A percentile compares a stretch with the other conserved stretches of the same genome.
Evolutionary conservation across 495 filamentous ascomycete species (phyloP).

Genomic region (Xylaria curta): DNA sequence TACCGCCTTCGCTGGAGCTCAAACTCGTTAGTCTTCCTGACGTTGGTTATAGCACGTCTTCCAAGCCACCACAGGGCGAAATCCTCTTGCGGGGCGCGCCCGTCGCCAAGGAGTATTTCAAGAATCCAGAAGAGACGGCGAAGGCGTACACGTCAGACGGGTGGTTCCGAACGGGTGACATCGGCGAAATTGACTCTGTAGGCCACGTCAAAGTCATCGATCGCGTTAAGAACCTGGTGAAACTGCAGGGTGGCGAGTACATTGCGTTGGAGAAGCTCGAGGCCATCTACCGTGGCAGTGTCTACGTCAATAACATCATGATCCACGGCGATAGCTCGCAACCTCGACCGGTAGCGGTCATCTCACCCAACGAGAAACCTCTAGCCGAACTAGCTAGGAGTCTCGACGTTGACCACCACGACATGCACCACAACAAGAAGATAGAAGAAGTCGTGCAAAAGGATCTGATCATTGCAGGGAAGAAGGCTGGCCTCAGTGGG

Average conservation of each 20-base stretch:
- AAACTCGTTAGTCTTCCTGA: conserved; percentile 84
- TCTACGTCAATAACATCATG: conserved; percentile 64
- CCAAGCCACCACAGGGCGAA: conserved; percentile 85
- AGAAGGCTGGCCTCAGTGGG: conserved; percentile 56
- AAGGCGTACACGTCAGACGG: conserved; percentile 83
- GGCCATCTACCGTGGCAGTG: conserved; percentile 63
- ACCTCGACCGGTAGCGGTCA: conserved; percentile 62
- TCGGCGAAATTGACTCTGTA: conserved; percentile 72
- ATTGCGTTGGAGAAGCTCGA: conserved; percentile 72
- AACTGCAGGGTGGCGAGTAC: conserved; percentile 70
- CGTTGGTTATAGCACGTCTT: conserved; percentile 79
- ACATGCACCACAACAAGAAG: conserved; percentile 52
- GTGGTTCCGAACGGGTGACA: conserved; percentile 93
- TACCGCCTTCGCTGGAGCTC: conserved; percentile 67
- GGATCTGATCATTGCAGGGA: conserved; percentile 58
- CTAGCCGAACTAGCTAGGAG: conserved; percentile 58
- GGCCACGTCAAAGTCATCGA: conserved; percentile 89
- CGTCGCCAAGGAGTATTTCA: conserved; percentile 78
- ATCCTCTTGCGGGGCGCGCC: conserved; percentile 75
- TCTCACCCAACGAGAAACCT: conserved; percentile 61
- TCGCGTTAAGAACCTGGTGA: conserved; percentile 85
- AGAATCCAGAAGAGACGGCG: conserved; percentile 79
- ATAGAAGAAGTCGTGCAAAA: conserved; percentile 59
- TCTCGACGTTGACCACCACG: conserved; percentile 55
- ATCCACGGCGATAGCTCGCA: conserved; percentile 60